Evolutionary conservation across 2,329 filamentous ascomycete genomes (phyloP).

Genomic region (Basipetospora chlamydospora): DNA sequence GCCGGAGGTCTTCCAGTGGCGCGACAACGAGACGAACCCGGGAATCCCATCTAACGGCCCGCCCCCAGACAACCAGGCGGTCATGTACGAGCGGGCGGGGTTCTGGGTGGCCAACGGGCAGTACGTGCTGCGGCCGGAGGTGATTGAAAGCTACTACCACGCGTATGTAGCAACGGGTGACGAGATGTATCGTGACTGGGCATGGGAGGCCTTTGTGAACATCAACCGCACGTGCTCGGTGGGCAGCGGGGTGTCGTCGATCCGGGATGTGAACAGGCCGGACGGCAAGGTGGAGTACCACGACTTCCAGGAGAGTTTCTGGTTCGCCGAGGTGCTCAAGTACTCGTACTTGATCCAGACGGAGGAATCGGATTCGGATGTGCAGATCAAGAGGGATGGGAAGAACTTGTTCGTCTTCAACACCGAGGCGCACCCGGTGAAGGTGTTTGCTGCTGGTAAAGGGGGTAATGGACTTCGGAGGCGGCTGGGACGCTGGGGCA

Average conservation of each 20-base stretch:
- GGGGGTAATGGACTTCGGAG: neutral
- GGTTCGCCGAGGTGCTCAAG: constrained; percentile 79
- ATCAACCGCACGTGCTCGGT: constrained; percentile 51
- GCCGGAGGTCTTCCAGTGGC: constrained; percentile 57
- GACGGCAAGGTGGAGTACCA: constrained; percentile 41
- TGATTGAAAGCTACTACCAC: constrained; percentile 76
- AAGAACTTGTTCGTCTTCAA: constrained; percentile 35
- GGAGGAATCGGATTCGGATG: constrained; percentile 39
- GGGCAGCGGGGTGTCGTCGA: constrained; percentile 50
- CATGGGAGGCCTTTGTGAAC: constrained; percentile 61
- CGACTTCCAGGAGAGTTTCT: constrained; percentile 75
- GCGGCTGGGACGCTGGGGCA: too few relatives aligned
- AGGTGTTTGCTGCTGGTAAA: constrained; percentile 3
- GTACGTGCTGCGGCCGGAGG: constrained; percentile 67
- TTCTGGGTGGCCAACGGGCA: constrained; percentile 50
- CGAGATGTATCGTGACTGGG: constrained; percentile 65
- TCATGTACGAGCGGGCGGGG: constrained; percentile 51
- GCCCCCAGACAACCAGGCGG: constrained; percentile 28
- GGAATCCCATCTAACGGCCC: constrained; percentile 24
- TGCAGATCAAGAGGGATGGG: constrained; percentile 30
- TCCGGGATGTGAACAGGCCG: constrained; percentile 49
- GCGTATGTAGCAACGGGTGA: constrained; percentile 69
- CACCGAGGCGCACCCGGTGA: constrained; percentile 32
- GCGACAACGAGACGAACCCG: constrained; percentile 22
- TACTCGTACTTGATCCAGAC: constrained; percentile 63